phyloP scores from a whole-genome alignment of 2,329 filamentous ascomycete genomes.

The Septoria linicola region DNA sequence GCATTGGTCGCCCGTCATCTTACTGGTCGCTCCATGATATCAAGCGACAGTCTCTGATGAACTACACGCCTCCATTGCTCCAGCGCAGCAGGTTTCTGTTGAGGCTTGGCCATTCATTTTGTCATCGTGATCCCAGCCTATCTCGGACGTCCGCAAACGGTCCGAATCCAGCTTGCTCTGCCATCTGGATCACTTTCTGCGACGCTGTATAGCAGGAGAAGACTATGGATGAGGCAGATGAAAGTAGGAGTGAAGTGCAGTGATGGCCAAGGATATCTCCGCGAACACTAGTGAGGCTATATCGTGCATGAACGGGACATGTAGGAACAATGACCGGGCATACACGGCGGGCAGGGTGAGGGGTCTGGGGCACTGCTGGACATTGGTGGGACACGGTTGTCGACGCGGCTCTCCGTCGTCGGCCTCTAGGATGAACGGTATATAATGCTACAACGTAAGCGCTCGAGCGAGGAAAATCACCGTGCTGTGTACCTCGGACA shows the following conservation, averaged over 20 bases:
- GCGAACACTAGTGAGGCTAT: slow-evolving; percentile 6
- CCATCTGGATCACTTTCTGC: background rate
- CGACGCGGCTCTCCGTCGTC: slow-evolving; percentile 4
- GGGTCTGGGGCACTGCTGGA: slow-evolving; percentile 6
- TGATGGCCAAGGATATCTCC: slow-evolving; percentile 6
- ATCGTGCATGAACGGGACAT: slow-evolving; percentile 4
- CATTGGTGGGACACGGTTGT: background rate
- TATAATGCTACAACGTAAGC: slow-evolving; percentile 1
- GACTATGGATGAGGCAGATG: background rate
- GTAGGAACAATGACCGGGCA: slow-evolving; percentile 10
- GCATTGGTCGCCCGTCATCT: background rate
- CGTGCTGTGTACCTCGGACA: background rate
- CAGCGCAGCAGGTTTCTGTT: slow-evolving; percentile 11
- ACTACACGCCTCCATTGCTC: background rate
- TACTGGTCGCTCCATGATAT: slow-evolving; percentile 1
- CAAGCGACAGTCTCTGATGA: background rate
- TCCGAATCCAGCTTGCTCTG: slow-evolving; percentile 9
- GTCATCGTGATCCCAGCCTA: slow-evolving; percentile 5
- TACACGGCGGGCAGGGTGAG: background rate
- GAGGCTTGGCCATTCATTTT: slow-evolving; percentile 10
- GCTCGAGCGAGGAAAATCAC: background rate
- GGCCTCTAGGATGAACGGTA: slow-evolving; percentile 10
- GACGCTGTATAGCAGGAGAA: background rate
- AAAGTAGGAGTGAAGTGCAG: slow-evolving; percentile 3
- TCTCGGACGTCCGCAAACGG: slow-evolving; percentile 9